These are phyloP conservation scores for Aspergillus fumigatiaffinis DNA, from an alignment of 2,329 filamentous ascomycete species.

Conservation along the genomic window DNA sequence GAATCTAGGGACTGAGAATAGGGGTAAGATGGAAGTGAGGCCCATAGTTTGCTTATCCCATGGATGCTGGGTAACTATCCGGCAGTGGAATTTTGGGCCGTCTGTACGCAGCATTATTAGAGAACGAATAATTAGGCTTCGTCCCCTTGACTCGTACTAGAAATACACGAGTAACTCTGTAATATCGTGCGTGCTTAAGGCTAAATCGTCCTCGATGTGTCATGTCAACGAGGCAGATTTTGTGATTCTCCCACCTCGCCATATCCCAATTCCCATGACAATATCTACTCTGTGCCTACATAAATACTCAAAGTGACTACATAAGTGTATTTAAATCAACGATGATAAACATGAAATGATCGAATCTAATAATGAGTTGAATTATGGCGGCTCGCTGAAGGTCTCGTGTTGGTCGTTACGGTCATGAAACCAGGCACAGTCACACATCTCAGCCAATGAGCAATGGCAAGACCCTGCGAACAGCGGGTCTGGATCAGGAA, in stretches of 20 bases:
- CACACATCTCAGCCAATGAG: slow-evolving; percentile 7
- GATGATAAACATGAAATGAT: no score
- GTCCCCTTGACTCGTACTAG: not conserved
- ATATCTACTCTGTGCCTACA: not conserved
- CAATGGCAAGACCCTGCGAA: not conserved
- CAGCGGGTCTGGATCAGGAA: not conserved
- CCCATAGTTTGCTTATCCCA: no score
- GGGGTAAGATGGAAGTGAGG: not conserved
- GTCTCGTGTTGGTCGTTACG: slow-evolving; percentile 13
- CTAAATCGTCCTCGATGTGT: not conserved
- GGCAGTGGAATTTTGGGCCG: no score
- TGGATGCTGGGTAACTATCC: no score
- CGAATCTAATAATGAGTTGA: not conserved
- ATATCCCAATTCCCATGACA: no score
- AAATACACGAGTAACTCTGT: no score
- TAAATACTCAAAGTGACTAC: not conserved
- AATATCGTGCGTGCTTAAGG: not conserved
- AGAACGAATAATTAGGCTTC: not conserved
- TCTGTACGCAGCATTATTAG: no score
- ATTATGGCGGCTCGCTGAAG: not conserved
- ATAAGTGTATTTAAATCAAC: no score
- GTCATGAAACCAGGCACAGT: slow-evolving; percentile 24
- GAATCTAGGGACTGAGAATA: not conserved
- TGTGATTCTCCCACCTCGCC: not conserved
- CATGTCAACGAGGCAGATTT: not conserved